phyloP scores from a whole-genome alignment of 345 rosid genomes.

The Linum tenue region DNA sequence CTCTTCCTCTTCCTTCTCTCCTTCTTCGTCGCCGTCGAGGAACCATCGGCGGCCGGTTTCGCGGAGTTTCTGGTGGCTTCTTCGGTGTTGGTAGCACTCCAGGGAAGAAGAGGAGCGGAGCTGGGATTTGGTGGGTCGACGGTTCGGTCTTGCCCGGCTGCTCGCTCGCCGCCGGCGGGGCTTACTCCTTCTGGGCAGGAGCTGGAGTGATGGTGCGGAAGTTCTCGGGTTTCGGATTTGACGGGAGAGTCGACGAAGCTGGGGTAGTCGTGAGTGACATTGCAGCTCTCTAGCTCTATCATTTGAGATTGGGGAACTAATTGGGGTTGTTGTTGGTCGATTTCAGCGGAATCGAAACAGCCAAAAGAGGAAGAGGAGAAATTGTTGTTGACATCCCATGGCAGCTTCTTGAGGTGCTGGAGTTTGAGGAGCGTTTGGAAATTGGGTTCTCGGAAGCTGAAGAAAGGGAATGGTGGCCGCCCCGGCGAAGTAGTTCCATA shows the following conservation, averaged over 20 bases:
- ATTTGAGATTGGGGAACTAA: slow-evolving; percentile 40
- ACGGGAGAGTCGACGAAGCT: slow-evolving; percentile 37
- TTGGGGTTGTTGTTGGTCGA: slow-evolving; percentile 9
- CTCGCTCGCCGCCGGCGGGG: slow-evolving; percentile 24
- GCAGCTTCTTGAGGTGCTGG: slow-evolving; percentile 42
- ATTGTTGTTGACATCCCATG: slow-evolving; percentile 31
- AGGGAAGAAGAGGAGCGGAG: slow-evolving; percentile 18
- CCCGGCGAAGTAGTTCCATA: slow-evolving; percentile 3
- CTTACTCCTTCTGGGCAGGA: slow-evolving; percentile 29
- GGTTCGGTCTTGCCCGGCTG: slow-evolving; percentile 8
- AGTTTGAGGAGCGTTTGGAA: slow-evolving; percentile 47
- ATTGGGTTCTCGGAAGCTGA: slow-evolving; percentile 40
- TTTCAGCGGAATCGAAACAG: neutral
- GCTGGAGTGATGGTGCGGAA: neutral
- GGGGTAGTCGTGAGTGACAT: slow-evolving; percentile 42
- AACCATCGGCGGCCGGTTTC: neutral
- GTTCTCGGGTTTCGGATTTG: slow-evolving; percentile 29
- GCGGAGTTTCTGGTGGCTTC: slow-evolving; percentile 21
- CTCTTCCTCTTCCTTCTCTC: slow-evolving; percentile 56
- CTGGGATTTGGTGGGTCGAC: slow-evolving; percentile 5
- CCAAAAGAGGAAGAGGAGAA: neutral
- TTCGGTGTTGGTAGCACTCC: slow-evolving; percentile 21
- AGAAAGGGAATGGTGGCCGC: slow-evolving; percentile 23
- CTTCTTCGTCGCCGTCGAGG: slow-evolving; percentile 1
- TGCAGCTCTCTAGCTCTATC: slow-evolving; percentile 49